Conservation (phyloP, 1,284 basidiomycete species). For the Rhodotorula glutinis region DNA sequence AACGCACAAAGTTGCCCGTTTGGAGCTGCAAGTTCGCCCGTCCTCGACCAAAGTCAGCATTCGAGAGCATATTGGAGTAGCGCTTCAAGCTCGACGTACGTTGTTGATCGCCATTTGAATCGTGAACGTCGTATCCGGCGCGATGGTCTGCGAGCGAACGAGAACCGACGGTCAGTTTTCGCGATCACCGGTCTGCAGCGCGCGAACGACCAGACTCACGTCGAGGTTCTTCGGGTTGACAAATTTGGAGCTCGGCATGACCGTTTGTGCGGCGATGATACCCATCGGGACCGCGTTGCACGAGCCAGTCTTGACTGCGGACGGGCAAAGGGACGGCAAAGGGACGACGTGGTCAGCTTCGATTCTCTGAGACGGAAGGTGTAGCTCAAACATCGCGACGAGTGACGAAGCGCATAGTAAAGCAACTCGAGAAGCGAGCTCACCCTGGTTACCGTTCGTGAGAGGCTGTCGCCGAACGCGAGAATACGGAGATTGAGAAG, state of each 20-base stretch:
- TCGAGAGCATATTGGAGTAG: too few relatives aligned
- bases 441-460: conserved; percentile 49
- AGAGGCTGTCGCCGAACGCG: conserved; percentile 36
- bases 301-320: conserved; percentile 57
- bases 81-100: conserved; percentile 1
- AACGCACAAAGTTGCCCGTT: conserved; percentile 58
- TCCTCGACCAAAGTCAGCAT: neutral
- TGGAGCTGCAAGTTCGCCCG: conserved; percentile 38
- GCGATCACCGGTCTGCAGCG: neutral
- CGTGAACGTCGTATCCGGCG: conserved; percentile 59
- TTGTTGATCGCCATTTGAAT: conserved; percentile 59
- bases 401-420: neutral
- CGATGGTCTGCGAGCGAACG: conserved; percentile 44
- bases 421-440: neutral
- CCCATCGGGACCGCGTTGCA: conserved; percentile 63
- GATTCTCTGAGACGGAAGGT: too few relatives aligned
- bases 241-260: conserved; percentile 59
- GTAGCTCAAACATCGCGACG: too few relatives aligned
- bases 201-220: conserved; percentile 1
- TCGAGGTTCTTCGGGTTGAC: conserved; percentile 58
- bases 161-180: neutral
- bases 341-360: neutral
- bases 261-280: conserved; percentile 35
- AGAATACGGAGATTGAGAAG: neutral
- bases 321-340: neutral